Percentiles rank a stretch among this genome's conserved stretches.
Conservation (phyloP, 805 yeast genomes). For the Saccharomycopsis schoenii region DNA sequence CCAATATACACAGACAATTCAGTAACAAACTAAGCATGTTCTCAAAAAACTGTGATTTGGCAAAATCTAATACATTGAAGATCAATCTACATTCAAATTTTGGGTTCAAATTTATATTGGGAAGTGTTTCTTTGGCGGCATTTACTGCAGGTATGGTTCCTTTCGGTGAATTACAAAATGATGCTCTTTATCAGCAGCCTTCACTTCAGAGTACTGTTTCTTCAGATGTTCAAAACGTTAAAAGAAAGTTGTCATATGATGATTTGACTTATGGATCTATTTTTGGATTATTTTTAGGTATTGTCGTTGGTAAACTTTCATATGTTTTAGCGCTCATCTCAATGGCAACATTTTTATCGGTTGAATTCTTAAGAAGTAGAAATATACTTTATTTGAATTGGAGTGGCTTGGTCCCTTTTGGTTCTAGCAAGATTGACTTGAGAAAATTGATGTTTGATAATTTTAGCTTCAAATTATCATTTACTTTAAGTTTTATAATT, state of each 20-base stretch:
- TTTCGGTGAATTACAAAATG: neutral
- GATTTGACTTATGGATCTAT: conserved; percentile 54
- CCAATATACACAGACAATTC: neutral
- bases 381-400: conserved; percentile 39
- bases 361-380: conserved; percentile 47
- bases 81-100: neutral
- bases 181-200: neutral
- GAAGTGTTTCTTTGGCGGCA: neutral
- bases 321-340: conserved; percentile 42
- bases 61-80: neutral
- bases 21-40: neutral
- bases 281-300: conserved; percentile 47
- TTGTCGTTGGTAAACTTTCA: conserved; percentile 49
- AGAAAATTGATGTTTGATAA: conserved; percentile 44
- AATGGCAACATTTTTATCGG: conserved; percentile 32
- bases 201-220: neutral
- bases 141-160: neutral
- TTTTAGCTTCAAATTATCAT: conserved; percentile 51
- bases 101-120: neutral
- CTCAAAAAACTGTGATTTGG: neutral
- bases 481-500: conserved; percentile 43
- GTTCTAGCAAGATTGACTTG: conserved; percentile 34
- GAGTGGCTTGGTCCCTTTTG: conserved; percentile 29
- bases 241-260: conserved; percentile 42
- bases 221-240: conserved; percentile 9